Evolutionary conservation across 116 monocot genomes (phyloP), one percentile per base, ranked within the genome.

Genomic region (Phalaenopsis hybrid): DNA sequence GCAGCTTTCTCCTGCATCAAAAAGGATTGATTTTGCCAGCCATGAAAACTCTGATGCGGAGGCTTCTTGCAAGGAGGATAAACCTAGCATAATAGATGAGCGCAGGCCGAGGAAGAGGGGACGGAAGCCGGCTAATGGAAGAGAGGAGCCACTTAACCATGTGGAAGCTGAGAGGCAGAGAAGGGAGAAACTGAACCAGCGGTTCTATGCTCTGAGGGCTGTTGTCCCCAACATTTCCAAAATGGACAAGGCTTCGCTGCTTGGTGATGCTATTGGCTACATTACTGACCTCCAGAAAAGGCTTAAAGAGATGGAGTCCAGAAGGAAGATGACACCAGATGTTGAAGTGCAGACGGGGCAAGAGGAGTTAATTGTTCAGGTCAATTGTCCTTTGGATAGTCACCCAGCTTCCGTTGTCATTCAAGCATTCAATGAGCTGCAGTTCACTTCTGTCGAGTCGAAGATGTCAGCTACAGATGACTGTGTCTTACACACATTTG

Each of bases 101-200:
- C 82, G 83, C 78, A 87, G 84, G 70, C 94, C 94, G 11, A 86
- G 90, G 80, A 94, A 90, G 87, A 88, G 91, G 67, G 91, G 90
- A 6, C 78, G 91, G 81, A 91, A 91, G 86, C 91, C 90, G 2
- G 91, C 91, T 0, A 91, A 91, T 21, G 91, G 94, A 1, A 76
- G 93, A 49, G 93, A 93, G 78, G 93, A 93, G 83, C 91, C 94
- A 13, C 89, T 91, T 5, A 91, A 91, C 58, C 94, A 94, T 73
- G 94, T 94, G 16, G 94, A 94, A 81, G 94, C 94, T 0, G 94
- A 94, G 89, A 80, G 94, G 44, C 94, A 94, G 85, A 85, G 94
- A 41, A 88, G 94, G 49, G 94, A 94, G 94, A 94, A 94, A 84
- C 89, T 94, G 6, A 94, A 94, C 81, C 94, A 91, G 88, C 75